Evolutionary conservation across 768 basidiomycete genomes (phyloP).

Genomic region (Amanita muscaria): DNA sequence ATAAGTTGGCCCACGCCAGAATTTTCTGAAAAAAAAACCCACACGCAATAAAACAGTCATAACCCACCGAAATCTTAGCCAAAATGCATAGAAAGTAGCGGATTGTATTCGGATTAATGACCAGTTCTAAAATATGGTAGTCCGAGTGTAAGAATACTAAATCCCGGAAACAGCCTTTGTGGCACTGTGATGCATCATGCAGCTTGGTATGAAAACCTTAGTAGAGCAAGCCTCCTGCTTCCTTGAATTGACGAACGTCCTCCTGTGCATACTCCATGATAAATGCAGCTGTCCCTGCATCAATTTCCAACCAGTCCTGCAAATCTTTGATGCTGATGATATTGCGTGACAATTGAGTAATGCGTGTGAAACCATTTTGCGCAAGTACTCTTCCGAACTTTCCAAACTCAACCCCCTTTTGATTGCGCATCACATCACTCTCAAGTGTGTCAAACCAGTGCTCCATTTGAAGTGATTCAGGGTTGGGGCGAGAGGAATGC

Average conservation of each 20-base stretch:
- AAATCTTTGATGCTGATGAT: slow-evolving; percentile 7
- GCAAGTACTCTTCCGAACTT: slow-evolving; percentile 2
- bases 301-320: slow-evolving; percentile 3
- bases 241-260: slow-evolving; percentile 6
- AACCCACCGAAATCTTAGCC: not conserved
- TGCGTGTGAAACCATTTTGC: slow-evolving; percentile 1
- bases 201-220: too few species aligned
- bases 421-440: not conserved
- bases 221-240: not conserved
- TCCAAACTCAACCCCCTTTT: not conserved
- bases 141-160: not conserved
- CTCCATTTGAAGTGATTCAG: not conserved
- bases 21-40: slow-evolving; percentile 5
- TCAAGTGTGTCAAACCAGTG: slow-evolving; percentile 1
- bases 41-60: not conserved
- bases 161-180: not conserved
- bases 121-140: not conserved
- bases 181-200: not conserved
- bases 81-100: not conserved
- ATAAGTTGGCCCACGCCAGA: slow-evolving; percentile 5
- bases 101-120: not conserved
- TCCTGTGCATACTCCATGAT: slow-evolving; percentile 10
- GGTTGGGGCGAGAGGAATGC: not conserved
- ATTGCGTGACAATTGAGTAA: slow-evolving; percentile 2
- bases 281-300: slow-evolving; percentile 6